phyloP scores from a whole-genome alignment of 441 rosid species.

The Viola pubescens region DNA sequence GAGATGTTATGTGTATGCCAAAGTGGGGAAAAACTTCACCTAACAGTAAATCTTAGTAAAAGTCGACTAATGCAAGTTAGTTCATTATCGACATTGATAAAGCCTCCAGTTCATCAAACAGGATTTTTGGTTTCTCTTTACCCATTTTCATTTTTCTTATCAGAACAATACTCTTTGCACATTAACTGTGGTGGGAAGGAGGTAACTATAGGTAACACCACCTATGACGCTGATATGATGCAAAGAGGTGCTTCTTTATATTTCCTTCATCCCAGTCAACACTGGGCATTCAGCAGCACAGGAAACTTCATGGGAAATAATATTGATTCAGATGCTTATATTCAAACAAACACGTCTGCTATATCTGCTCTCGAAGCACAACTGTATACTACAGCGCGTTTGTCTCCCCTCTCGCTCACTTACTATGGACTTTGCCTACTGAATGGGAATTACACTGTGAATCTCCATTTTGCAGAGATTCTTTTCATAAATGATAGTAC shows the following conservation, averaged over 20 bases:
- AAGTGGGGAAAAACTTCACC: no score
- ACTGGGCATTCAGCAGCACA: conserved; percentile 87
- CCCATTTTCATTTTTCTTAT: conserved; percentile 14
- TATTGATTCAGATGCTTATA: conserved; percentile 53
- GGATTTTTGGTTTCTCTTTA: conserved; percentile 2
- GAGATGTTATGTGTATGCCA: no score
- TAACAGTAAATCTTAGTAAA: no score
- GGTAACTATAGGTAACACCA: conserved; percentile 20
- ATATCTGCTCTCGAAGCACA: conserved; percentile 32
- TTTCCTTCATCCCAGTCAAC: conserved; percentile 23
- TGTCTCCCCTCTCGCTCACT: conserved; percentile 67
- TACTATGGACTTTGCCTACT: conserved; percentile 77
- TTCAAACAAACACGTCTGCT: conserved; percentile 41
- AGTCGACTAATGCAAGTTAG: neutral
- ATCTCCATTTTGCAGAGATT: conserved; percentile 83
- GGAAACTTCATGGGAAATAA: conserved; percentile 85
- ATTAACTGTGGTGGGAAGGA: conserved; percentile 84
- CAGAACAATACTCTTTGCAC: conserved; percentile 52
- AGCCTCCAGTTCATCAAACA: neutral
- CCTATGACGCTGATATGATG: conserved; percentile 52
- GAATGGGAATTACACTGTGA: conserved; percentile 62
- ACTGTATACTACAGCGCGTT: conserved; percentile 60
- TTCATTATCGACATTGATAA: no score
- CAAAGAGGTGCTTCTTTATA: conserved; percentile 71
- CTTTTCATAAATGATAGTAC: conserved; percentile 45